A percentile compares a stretch with the other conserved stretches of the same genome.
phyloP scores from a whole-genome alignment of 129 eudicot species.

The Tagetes erecta region DNA sequence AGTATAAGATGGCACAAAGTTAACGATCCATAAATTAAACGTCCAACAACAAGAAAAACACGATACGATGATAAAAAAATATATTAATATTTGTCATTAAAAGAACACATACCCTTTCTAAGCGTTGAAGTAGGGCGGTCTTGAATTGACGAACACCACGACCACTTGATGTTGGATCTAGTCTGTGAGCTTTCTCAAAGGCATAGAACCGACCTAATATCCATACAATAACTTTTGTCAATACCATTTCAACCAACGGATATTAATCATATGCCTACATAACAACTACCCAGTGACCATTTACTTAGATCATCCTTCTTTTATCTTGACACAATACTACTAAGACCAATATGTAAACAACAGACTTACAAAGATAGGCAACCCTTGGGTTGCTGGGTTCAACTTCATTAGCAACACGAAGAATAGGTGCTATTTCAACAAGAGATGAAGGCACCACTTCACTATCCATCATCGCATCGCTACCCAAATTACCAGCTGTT shows the following conservation, averaged over 20 bases:
- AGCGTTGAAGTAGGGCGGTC: conserved; percentile 87
- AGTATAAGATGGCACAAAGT: neutral
- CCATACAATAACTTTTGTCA: conserved; percentile 18
- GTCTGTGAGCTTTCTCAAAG: conserved; percentile 84
- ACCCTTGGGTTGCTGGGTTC: conserved; percentile 78
- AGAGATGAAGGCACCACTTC: conserved; percentile 93
- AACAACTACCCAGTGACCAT: neutral
- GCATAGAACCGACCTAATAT: conserved; percentile 88
- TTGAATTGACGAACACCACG: conserved; percentile 98
- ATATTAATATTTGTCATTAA: neutral
- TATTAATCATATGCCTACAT: neutral
- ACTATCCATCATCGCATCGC: conserved; percentile 79
- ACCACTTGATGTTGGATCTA: conserved; percentile 96
- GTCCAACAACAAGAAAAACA: neutral
- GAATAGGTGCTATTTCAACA: conserved; percentile 84
- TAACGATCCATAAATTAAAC: neutral
- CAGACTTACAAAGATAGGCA: conserved; percentile 80
- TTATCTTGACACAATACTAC: neutral
- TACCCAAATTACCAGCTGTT: conserved; percentile 81
- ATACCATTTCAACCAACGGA: neutral
- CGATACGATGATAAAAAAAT: neutral
- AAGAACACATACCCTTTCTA: conserved; percentile 60
- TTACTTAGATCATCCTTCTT: conserved; percentile 1
- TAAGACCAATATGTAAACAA: neutral
- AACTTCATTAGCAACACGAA: conserved; percentile 95